These are phyloP conservation scores for Rusavskia elegans DNA, from an alignment of 495 filamentous ascomycete species.

Conservation along the genomic window DNA sequence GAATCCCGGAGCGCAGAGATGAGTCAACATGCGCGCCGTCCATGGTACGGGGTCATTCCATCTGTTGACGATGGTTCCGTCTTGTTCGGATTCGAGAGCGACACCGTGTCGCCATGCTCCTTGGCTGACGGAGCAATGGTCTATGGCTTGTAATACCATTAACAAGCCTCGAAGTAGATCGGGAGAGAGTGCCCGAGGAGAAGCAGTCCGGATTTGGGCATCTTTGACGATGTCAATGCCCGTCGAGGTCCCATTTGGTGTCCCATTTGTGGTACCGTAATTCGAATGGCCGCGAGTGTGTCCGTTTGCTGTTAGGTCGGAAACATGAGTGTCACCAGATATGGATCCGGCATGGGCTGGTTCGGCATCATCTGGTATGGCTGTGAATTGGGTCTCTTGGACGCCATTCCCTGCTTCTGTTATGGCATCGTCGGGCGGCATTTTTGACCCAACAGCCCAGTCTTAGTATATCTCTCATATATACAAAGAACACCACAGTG, in stretches of 20 bases:
- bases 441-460: too few species aligned
- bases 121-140: slow-evolving; percentile 16
- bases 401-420: not conserved
- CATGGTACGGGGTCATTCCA: slow-evolving; percentile 18
- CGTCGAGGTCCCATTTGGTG: not conserved
- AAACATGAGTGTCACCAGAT: too few species aligned
- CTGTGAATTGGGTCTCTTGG: not conserved
- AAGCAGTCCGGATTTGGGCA: not conserved
- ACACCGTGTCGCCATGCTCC: slow-evolving; percentile 19
- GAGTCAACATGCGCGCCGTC: slow-evolving; percentile 15
- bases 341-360: too few species aligned
- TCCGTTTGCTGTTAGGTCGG: not conserved
- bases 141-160: slow-evolving; percentile 19
- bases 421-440: not conserved
- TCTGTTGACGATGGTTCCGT: slow-evolving; percentile 11
- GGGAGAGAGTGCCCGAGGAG: slow-evolving; percentile 15
- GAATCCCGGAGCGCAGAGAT: slow-evolving; percentile 22
- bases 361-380: not conserved
- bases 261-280: not conserved
- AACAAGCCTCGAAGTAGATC: slow-evolving; percentile 20
- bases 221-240: not conserved
- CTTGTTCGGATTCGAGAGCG: slow-evolving; percentile 12
- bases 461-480: too few species aligned
- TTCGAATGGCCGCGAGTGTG: not conserved
- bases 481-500: too few species aligned